Evolutionary conservation across 2,329 filamentous ascomycete species (phyloP).

Genomic region (Aspergillus sp.): DNA sequence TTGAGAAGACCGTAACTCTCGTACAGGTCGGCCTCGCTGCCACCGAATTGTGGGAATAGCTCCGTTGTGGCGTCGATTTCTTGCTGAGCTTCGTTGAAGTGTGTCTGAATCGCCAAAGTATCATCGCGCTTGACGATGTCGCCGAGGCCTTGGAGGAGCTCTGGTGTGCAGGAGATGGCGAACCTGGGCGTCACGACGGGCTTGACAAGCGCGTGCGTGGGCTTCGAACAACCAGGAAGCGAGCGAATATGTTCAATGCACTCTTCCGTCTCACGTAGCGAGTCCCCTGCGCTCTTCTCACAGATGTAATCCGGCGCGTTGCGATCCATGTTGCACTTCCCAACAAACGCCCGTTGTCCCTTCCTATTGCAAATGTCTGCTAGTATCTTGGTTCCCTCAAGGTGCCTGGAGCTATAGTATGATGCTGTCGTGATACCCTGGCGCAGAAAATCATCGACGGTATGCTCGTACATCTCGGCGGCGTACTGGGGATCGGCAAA

Average conservation of each 20-base stretch:
- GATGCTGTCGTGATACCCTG: constrained; percentile 52
- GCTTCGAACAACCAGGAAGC: constrained; percentile 50
- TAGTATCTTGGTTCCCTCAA: constrained; percentile 35
- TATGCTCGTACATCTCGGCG: constrained; percentile 53
- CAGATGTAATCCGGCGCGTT: constrained; percentile 57
- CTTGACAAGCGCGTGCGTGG: constrained; percentile 44
- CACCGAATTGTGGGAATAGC: constrained; percentile 59
- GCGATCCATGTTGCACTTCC: constrained; percentile 45
- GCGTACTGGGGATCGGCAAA: constrained; percentile 62
- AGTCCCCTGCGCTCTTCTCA: constrained; percentile 53
- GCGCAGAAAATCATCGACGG: constrained; percentile 62
- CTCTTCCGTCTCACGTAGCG: constrained; percentile 54
- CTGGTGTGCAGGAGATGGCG: constrained; percentile 62
- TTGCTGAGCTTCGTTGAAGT: constrained; percentile 68
- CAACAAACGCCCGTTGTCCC: constrained; percentile 42
- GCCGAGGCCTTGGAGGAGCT: constrained; percentile 61
- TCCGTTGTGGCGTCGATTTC: constrained; percentile 61
- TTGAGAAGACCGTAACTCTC: constrained; percentile 59
- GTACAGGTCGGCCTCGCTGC: constrained; percentile 65
- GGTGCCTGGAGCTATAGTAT: constrained; percentile 42
- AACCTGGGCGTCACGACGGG: constrained; percentile 64
- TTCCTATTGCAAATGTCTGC: constrained; percentile 37
- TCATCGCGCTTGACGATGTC: constrained; percentile 54
- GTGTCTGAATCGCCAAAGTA: constrained; percentile 65
- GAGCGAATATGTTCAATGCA: constrained; percentile 55